These are phyloP conservation scores for Lentinula sp. DNA, from an alignment of 768 basidiomycete genomes.

Conservation along the genomic window DNA sequence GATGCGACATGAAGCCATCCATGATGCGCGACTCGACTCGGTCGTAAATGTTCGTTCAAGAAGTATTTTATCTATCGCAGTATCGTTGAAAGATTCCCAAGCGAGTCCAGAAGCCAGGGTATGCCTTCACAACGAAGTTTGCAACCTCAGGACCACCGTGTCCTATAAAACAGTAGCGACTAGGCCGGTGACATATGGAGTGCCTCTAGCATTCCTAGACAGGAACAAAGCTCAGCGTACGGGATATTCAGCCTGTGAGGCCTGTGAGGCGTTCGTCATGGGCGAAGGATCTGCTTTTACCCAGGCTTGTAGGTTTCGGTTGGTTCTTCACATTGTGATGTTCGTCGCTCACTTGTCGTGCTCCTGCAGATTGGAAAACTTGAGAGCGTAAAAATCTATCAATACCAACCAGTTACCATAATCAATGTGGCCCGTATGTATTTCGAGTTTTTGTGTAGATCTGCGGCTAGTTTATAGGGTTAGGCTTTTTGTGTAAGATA, in stretches of 20 bases:
- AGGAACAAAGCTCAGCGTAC: conserved; percentile 78
- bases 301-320: conserved; percentile 66
- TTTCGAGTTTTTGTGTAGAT: background rate
- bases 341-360: background rate
- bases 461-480: no score
- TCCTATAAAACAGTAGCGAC: conserved; percentile 52
- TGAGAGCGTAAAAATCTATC: conserved; percentile 67
- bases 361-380: conserved; percentile 67
- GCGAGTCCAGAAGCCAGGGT: background rate
- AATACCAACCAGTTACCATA: conserved; percentile 20
- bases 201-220: conserved; percentile 68
- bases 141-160: background rate
- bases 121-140: background rate
- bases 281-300: conserved; percentile 63
- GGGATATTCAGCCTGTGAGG: conserved; percentile 75
- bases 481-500: no score
- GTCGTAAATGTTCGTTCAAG: background rate
- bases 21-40: background rate
- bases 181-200: conserved; percentile 87
- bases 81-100: background rate
- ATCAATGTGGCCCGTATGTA: background rate
- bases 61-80: background rate
- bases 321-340: background rate
- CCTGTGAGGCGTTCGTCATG: conserved; percentile 74
- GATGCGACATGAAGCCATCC: background rate